Evolutionary conservation across 2,329 filamentous ascomycete species (phyloP).

Genomic region (Lasiodiplodia citricola): DNA sequence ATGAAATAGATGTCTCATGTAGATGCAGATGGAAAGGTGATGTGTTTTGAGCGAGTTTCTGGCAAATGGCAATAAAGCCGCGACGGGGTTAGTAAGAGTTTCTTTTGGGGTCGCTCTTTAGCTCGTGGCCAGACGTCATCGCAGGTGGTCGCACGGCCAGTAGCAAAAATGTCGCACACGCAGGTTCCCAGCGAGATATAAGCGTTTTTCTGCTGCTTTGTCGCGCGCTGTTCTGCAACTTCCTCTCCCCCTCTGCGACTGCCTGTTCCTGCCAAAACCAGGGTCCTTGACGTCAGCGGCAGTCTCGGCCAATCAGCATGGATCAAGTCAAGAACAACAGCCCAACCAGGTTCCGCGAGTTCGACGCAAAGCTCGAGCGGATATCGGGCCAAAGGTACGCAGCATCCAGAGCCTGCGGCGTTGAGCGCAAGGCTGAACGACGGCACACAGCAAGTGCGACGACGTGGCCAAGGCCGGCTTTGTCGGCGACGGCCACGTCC

Average conservation of each 20-base stretch:
- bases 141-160: not conserved
- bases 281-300: slow-evolving; percentile 6
- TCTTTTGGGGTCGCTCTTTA: not conserved
- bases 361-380: slow-evolving; percentile 4
- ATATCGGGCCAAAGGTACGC: not conserved
- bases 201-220: not conserved
- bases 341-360: not conserved
- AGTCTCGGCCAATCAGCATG: not conserved
- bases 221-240: not conserved
- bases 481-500: slow-evolving; percentile 16
- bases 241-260: not conserved
- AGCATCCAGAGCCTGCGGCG: not conserved
- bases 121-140: slow-evolving; percentile 14
- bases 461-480: slow-evolving; percentile 7
- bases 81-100: not conserved
- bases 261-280: not conserved
- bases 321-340: slow-evolving; percentile 4
- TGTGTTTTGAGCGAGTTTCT: not conserved
- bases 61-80: slow-evolving; percentile 12
- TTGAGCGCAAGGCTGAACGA: not conserved
- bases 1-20: not conserved
- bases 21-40: not conserved
- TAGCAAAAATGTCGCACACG: not conserved
- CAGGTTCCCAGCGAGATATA: slow-evolving; percentile 5
- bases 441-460: not conserved